Percentiles rank a stretch among this genome's conserved stretches.
Evolutionary conservation across 371 early-diverging fungal species (phyloP).

Genomic region (Actinomucor elegans): DNA sequence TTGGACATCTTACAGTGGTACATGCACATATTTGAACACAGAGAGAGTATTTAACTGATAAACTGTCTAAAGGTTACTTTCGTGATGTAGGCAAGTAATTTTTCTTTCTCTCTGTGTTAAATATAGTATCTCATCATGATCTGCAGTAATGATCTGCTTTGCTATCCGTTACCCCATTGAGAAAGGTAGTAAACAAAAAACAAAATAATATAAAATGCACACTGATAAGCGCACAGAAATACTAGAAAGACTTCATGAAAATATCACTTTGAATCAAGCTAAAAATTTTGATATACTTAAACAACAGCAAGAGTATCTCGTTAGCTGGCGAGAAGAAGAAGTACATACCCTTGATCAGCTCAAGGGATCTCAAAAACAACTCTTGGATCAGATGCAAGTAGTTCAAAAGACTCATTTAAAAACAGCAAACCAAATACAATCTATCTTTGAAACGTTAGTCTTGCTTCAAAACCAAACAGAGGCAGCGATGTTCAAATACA

Average conservation of each 20-base stretch:
- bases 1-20: slow-evolving; percentile 31
- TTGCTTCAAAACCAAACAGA: slow-evolving; percentile 9
- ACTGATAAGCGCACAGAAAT: slow-evolving; percentile 9
- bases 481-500: neutral
- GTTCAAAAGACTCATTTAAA: neutral
- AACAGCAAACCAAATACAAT: slow-evolving; percentile 2
- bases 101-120: too few relatives aligned
- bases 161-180: slow-evolving; percentile 25
- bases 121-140: too few relatives aligned
- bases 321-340: slow-evolving; percentile 23
- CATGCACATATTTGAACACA: neutral
- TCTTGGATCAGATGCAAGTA: slow-evolving; percentile 5
- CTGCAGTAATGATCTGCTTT: slow-evolving; percentile 24
- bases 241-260: slow-evolving; percentile 9
- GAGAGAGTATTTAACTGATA: neutral
- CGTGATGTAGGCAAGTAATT: slow-evolving; percentile 22
- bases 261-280: slow-evolving; percentile 20
- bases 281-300: slow-evolving; percentile 18
- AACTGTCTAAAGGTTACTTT: slow-evolving; percentile 17
- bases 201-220: too few relatives aligned
- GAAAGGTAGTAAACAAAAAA: too few relatives aligned
- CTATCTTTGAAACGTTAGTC: slow-evolving; percentile 1
- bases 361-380: slow-evolving; percentile 1
- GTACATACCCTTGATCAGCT: slow-evolving; percentile 5
- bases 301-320: slow-evolving; percentile 13